Conservation (phyloP, 306 rosid genomes). For the Cajanus cajan region DNA sequence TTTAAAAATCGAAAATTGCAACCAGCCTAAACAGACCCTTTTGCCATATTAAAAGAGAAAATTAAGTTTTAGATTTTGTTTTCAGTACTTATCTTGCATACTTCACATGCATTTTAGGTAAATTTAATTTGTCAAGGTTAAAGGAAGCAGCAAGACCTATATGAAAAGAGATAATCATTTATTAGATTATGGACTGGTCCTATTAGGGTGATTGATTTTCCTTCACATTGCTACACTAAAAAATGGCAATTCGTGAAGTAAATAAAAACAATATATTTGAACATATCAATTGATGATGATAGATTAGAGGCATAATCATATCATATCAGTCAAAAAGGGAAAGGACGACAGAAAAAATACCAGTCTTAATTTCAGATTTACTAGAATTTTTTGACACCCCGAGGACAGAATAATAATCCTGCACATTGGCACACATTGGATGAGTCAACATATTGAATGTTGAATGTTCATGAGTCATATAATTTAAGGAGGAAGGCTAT, state of each 20-base stretch:
- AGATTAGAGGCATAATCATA: neutral
- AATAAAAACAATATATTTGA: slow-evolving; percentile 17
- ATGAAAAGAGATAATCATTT: neutral
- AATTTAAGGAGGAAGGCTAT: neutral
- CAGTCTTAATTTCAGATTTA: slow-evolving; percentile 95
- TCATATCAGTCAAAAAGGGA: neutral
- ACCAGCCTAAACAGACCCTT: neutral
- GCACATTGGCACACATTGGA: slow-evolving; percentile 35
- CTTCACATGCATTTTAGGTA: neutral
- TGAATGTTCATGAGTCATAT: neutral
- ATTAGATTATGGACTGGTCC: neutral
- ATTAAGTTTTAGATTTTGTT: neutral
- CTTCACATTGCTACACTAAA: neutral
- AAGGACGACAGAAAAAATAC: slow-evolving; percentile 42
- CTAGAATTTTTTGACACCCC: slow-evolving; percentile 86
- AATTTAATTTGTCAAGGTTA: neutral
- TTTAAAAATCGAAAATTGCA: neutral
- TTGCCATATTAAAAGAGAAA: too few relatives aligned
- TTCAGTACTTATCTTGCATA: neutral
- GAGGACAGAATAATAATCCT: slow-evolving; percentile 91
- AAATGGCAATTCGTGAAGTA: neutral
- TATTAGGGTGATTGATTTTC: neutral
- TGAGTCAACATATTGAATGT: slow-evolving; percentile 18
- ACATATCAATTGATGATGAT: neutral
- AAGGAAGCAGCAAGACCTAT: neutral